These are phyloP conservation scores for Lichtheimia ramosa DNA, from an alignment of 371 early-diverging fungal species.

Conservation along the genomic window DNA sequence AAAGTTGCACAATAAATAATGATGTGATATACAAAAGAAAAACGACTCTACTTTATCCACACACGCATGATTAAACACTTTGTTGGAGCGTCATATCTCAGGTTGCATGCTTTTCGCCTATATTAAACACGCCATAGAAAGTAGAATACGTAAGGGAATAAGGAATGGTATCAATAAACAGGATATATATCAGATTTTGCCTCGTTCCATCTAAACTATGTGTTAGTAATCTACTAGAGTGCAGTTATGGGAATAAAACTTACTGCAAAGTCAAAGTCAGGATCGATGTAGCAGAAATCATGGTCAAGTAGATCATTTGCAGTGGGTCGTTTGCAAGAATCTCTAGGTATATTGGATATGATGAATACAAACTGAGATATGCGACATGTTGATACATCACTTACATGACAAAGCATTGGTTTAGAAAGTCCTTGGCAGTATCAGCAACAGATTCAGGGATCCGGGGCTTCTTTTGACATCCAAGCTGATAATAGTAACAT, in stretches of 20 bases:
- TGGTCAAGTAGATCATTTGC: conserved; percentile 61
- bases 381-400: background rate
- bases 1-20: background rate
- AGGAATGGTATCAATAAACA: too few relatives aligned
- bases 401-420: conserved; percentile 66
- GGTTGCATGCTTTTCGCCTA: background rate
- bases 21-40: background rate
- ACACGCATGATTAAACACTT: too few relatives aligned
- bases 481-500: conserved; percentile 6
- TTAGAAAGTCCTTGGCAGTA: conserved; percentile 65
- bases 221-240: too few relatives aligned
- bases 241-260: background rate
- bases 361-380: too few relatives aligned
- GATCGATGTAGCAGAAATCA: conserved; percentile 43
- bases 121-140: too few relatives aligned
- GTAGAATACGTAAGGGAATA: too few relatives aligned
- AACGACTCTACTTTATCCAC: too few relatives aligned
- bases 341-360: conserved; percentile 19
- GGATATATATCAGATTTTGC: too few relatives aligned
- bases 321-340: conserved; percentile 68
- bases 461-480: conserved; percentile 47
- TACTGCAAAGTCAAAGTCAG: conserved; percentile 49
- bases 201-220: too few relatives aligned
- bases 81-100: background rate
- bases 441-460: conserved; percentile 67